These are phyloP conservation scores for Boletus tylopilopsis DNA, from an alignment of 768 basidiomycete species.

Conservation along the genomic window DNA sequence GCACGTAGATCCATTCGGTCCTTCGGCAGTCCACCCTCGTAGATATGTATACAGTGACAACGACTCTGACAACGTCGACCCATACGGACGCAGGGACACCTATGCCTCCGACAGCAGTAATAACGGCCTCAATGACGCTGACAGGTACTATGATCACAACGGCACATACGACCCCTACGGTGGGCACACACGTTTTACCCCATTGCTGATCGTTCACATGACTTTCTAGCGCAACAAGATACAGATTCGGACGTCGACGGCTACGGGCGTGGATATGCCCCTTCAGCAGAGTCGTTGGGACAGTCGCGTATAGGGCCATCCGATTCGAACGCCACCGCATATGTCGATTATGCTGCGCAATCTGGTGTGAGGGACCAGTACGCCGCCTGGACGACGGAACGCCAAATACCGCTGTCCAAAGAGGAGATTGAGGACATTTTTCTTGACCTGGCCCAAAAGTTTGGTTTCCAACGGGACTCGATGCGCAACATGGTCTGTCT, in stretches of 20 bases:
- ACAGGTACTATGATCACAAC: slow-evolving; percentile 61
- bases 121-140: slow-evolving; percentile 40
- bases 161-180: slow-evolving; percentile 65
- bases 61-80: slow-evolving; percentile 66
- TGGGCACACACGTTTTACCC: slow-evolving; percentile 25
- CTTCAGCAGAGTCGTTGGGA: slow-evolving; percentile 71
- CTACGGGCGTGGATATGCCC: slow-evolving; percentile 66
- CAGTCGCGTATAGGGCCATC: slow-evolving; percentile 57
- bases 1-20: slow-evolving; percentile 62
- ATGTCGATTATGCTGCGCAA: slow-evolving; percentile 56
- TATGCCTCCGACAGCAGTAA: slow-evolving; percentile 70
- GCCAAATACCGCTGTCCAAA: slow-evolving; percentile 94
- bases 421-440: slow-evolving; percentile 99
- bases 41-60: slow-evolving; percentile 66
- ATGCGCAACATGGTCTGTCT: slow-evolving; percentile 89
- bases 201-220: slow-evolving; percentile 7
- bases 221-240: slow-evolving; percentile 61
- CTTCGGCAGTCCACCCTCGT: slow-evolving; percentile 34
- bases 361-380: slow-evolving; percentile 75
- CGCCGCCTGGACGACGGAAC: slow-evolving; percentile 90
- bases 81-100: slow-evolving; percentile 61
- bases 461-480: slow-evolving; percentile 94
- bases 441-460: slow-evolving; percentile 96
- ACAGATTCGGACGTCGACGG: slow-evolving; percentile 80
- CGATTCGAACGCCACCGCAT: slow-evolving; percentile 69